Evolutionary conservation across 768 basidiomycete species (phyloP).

Genomic region (Dentipellis fragilis): DNA sequence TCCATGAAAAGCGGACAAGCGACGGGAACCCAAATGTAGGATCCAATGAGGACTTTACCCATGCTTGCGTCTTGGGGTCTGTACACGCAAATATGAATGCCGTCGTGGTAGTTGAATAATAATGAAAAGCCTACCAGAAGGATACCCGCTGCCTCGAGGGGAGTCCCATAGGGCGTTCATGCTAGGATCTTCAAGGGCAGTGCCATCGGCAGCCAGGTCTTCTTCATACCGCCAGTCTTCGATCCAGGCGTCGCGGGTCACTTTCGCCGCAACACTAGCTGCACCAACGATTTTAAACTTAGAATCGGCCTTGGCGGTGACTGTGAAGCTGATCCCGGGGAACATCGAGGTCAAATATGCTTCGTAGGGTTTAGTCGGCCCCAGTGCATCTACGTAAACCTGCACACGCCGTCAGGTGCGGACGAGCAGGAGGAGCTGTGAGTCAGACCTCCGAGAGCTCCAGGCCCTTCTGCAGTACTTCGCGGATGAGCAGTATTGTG

Average conservation of each 20-base stretch:
- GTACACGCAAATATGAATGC: neutral
- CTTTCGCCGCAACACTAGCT: conserved; percentile 96
- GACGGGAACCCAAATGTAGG: conserved; percentile 90
- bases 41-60: conserved; percentile 68
- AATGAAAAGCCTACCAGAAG: conserved; percentile 47
- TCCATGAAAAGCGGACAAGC: conserved; percentile 91
- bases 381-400: conserved; percentile 94
- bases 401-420: conserved; percentile 19
- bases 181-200: neutral
- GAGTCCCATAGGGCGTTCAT: conserved; percentile 20
- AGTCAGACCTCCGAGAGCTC: conserved; percentile 79
- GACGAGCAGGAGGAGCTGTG: conserved; percentile 18
- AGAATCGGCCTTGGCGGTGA: conserved; percentile 89
- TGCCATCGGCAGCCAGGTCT: conserved; percentile 14
- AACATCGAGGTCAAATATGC: conserved; percentile 72
- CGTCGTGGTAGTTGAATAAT: neutral
- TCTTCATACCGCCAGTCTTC: conserved; percentile 82
- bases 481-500: conserved; percentile 79
- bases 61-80: conserved; percentile 91
- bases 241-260: conserved; percentile 85
- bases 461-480: conserved; percentile 75
- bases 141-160: conserved; percentile 79
- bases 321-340: conserved; percentile 79
- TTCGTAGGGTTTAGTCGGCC: conserved; percentile 79
- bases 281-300: conserved; percentile 95